Base-by-base conservation (phyloP, 495 filamentous ascomycete species). In the Hypoxylon subgilvum region DNA sequence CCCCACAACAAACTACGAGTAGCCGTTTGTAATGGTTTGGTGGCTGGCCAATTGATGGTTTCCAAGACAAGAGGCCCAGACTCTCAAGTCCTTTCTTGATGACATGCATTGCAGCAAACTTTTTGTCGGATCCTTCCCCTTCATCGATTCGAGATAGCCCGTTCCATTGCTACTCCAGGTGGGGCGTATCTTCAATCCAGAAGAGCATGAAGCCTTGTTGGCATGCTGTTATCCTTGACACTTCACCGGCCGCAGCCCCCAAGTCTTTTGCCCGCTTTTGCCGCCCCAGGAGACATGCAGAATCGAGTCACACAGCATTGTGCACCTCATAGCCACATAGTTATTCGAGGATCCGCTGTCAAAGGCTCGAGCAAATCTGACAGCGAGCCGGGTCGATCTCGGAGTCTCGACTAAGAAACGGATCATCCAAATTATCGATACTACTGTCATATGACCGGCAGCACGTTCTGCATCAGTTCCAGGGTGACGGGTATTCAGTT, bases 231-330 rank as follows among this genome's bases (percentile, higher is more conserved):
- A 2, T 52, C 18, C 16, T 14, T 39, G 30, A 38, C 28, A 43
- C 21, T 17, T 44, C 21, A 21, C 49, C 53, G 48, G 53, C 27
- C 28, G 39, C 25, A 25, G 18, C 42, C 8, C 23, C 42, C 38
- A 48, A 28, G 35, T 12, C 32, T 39, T 47, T 38, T 22, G 40
- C 23, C 53, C 48, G 61, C 61, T 17, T 58, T 52, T 58, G 47
- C 60, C 47, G 41, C 53, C 22, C 40, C 21, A 51, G 54, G 53
- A 46, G 43, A 49, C 31, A 14, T 63, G 50, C 61, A 58, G 61
- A 51, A 63, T 63, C 61, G 54, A 43, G 61, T 63, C 25, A 28
- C 53, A 63, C 61, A 50, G 30, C 61, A 58, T 63, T n/a, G 40
- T 57, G 42, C 38, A 32, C 43, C 12, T 45, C 28, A 27, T 14